Base-by-base conservation (phyloP, 140 eudicot genomes). In the Senecio squalidus region DNA sequence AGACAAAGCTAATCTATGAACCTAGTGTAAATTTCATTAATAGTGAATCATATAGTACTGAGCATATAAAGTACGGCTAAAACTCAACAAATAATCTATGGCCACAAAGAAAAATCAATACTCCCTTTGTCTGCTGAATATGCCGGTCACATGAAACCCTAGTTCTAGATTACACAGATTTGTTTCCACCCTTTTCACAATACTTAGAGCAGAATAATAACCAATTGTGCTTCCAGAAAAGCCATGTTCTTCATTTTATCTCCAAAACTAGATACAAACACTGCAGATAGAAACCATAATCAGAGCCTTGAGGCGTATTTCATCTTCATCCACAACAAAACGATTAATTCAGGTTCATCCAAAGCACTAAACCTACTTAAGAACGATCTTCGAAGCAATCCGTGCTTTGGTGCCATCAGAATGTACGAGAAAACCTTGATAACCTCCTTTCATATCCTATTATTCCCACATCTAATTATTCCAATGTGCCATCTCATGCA, bases 251-350 rank as follows among this genome's bases (percentile, higher is more conserved):
- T 48, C 49, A 34, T n/a, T 48, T 21, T 23, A 48, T 40, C 55
- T 69, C 60, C 62, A 50, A 31, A 60, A 68, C 39, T 15, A 27
- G 62, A 36, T 69, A 48, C 25, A 23, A 58, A 27, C 28, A 36
- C 30, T 24, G 29, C 6, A 7, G 6, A 34, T 13, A 20, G 29
- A 29, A 44, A 29, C 18, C 55, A 61, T 45, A 44, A 44, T 20
- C 67, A 44, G 43, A 27, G 1, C 31, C 55, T 26, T 52, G 9
- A 27, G 31, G 23, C 34, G 30, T 44, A 43, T 15, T n/a, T 22
- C 47, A 57, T 57, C 23, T 24, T 68, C 29, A 47, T 68, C 30
- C 51, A 17, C 44, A 13, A 18, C 14, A 18, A 33, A 17, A 44
- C 57, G 24, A 4, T 51, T 38, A 17, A 53, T 13, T 8, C 38